Evolutionary conservation across 2,329 filamentous ascomycete genomes (phyloP), one percentile per base, ranked within the genome.

Genomic region (Metarhizium anisopliae): DNA sequence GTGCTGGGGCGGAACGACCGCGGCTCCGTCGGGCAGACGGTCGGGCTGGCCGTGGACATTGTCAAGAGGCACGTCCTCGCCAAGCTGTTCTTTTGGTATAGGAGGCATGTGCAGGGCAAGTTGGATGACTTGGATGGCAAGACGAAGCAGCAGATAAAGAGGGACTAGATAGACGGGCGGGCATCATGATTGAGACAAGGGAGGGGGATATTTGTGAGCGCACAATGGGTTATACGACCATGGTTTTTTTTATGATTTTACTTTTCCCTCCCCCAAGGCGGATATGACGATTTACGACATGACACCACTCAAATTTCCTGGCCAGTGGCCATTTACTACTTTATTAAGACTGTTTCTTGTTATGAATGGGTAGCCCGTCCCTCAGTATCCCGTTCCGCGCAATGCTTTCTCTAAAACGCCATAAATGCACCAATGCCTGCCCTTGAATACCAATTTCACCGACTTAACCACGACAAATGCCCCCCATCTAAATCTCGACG

Each of bases 401-500:
- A 49, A 49, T 30, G 45, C 45, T 49, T 29, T 16, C 20, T 49
- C 45, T 13, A 49, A 35, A 49, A 49, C 45, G 45, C 45, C 45
- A 18, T 49, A 2, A 30, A 49, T 49, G 8, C 14, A 25, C 43
- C n/a, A 4, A 13, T 35, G 10, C 49, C 25, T 35, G 16, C 49
- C 49, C 25, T 14, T 38, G n/a, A 32, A 10, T 14, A 29, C 6
- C 14, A 51, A 51, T 6, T 13, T 13, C 2, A 47, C 16, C 43
- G 20, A 13, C 10, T 10, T 13, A 42, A 11, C 50, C 14, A 6
- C 13, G 13, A 8, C 35, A 13, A 18, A 11, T 13, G 4, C 32
- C 13, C 13, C 25, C 25, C 8, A n/a, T 49, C 63, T 75, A 90
- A 63, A 95, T 90, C 62, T 95, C 91, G 64, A 96, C 85, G 63